Conservation (phyloP, 208 protist species). For the Naegleria gruberi region DNA sequence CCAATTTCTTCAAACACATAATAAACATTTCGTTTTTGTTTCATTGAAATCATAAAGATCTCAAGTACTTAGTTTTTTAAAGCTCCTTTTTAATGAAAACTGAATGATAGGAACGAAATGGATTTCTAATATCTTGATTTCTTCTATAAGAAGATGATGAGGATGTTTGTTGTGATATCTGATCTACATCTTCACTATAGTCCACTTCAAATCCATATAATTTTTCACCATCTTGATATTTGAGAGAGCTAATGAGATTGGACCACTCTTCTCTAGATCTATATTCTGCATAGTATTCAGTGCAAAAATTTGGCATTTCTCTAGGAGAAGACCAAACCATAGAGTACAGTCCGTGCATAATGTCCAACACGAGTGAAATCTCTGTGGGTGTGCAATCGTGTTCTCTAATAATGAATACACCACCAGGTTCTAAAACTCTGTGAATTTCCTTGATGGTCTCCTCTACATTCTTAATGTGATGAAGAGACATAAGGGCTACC, state of each 20-base stretch:
- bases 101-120: neutral
- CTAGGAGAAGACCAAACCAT: neutral
- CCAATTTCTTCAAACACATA: no score
- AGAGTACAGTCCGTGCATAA: conserved; percentile 19
- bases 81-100: neutral
- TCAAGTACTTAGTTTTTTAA: no score
- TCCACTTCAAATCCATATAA: neutral
- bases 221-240: neutral
- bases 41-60: no score
- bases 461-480: neutral
- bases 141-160: neutral
- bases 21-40: no score
- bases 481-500: neutral
- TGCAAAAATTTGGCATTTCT: conserved; percentile 15
- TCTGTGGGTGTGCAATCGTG: neutral
- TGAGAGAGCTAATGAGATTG: neutral
- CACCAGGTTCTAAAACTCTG: neutral
- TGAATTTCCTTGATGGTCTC: conserved; percentile 4
- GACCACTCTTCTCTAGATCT: neutral
- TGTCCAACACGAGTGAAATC: neutral
- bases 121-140: neutral
- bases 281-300: conserved; percentile 21
- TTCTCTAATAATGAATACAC: conserved; percentile 12
- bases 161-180: neutral
- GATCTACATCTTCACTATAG: neutral